Evolutionary conservation across 2,329 filamentous ascomycete genomes (phyloP), one percentile per base, ranked within the genome.

Genomic region (Mollisia scopiformis): DNA sequence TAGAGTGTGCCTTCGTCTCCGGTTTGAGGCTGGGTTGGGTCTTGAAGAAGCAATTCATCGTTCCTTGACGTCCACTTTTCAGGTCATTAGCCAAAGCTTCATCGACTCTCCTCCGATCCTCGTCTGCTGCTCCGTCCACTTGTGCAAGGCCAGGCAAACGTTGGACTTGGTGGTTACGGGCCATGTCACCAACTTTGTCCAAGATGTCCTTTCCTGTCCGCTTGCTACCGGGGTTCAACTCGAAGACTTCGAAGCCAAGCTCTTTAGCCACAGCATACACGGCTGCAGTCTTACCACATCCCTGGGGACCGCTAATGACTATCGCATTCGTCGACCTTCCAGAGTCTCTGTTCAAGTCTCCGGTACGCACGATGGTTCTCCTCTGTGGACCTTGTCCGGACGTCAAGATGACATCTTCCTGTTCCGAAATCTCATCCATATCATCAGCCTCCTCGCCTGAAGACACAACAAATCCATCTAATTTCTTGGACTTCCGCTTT

Each of bases 161-260:
- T 65, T 88, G 87, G 21, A 99, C 94, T 1, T 97, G 83, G 75
- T 99, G 95, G 69, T 99, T 98, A 63, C 89, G 88, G 3, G 93
- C 95, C 94, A 99, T 98, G 75, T 99, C 93, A 41, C 95, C 96
- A 47, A 99, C 92, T 68, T 86, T 91, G 70, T 99, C 95, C 33
- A 96, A 74, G 51, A 99, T 88, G 70, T 99, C 95, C 73, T 89
- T 95, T 31, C 93, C 94, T 71, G 87, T 96, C 63, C 95, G 84
- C 54, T 93, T 87, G 67, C 86, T 92, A 62, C 92, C 87, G 0
- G 94, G 79, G 70, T 96, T 96, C 72, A 99, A 93, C 75, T 99
- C 95, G 67, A 99, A 99, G 1, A 99, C 85, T 70, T 97, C 93
- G 71, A 96, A 98, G 1, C 86, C 92, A 16, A 98, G 82, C 75